A percentile compares a stretch with the other conserved stretches of the same genome.
phyloP scores from a whole-genome alignment of 768 basidiomycete species.

The Pulveroboletus sp. region DNA sequence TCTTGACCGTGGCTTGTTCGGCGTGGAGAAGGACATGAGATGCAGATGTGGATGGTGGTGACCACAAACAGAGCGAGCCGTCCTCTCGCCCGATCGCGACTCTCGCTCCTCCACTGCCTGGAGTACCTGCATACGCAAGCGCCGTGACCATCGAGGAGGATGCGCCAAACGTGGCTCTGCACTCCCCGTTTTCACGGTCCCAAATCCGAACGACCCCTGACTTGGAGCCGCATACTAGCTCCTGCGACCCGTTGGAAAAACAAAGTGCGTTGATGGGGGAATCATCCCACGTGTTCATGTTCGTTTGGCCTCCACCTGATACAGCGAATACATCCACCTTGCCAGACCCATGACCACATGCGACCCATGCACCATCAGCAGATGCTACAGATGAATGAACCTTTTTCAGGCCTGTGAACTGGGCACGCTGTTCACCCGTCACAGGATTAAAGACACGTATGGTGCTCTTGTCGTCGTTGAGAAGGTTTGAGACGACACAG shows the following conservation, averaged over 20 bases:
- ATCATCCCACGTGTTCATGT: not conserved
- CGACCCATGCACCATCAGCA: conserved; percentile 1
- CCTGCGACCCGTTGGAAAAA: conserved; percentile 14
- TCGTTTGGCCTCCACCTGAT: not conserved
- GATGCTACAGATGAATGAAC: conserved; percentile 3
- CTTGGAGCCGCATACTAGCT: conserved; percentile 17
- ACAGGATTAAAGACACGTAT: conserved; percentile 9
- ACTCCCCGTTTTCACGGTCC: conserved; percentile 15
- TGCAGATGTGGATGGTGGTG: no score
- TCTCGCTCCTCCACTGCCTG: not conserved
- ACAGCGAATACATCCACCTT: conserved; percentile 4
- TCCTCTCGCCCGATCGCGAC: conserved; percentile 17
- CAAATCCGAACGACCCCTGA: conserved; percentile 15
- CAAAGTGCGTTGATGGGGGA: not conserved
- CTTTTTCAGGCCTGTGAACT: conserved; percentile 8
- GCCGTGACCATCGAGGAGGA: conserved; percentile 13
- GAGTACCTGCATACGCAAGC: conserved; percentile 3
- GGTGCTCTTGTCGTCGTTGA: conserved; percentile 3
- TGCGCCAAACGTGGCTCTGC: not conserved
- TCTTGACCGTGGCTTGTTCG: conserved; percentile 5
- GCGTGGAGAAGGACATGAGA: conserved; percentile 4
- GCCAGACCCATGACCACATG: conserved; percentile 7
- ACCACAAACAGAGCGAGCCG: not conserved
- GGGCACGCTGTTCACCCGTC: conserved; percentile 4
- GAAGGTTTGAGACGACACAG: not conserved